These are phyloP conservation scores for Trichomonascus vanleenenianus DNA, from an alignment of 805 yeast species.

Conservation along the genomic window DNA sequence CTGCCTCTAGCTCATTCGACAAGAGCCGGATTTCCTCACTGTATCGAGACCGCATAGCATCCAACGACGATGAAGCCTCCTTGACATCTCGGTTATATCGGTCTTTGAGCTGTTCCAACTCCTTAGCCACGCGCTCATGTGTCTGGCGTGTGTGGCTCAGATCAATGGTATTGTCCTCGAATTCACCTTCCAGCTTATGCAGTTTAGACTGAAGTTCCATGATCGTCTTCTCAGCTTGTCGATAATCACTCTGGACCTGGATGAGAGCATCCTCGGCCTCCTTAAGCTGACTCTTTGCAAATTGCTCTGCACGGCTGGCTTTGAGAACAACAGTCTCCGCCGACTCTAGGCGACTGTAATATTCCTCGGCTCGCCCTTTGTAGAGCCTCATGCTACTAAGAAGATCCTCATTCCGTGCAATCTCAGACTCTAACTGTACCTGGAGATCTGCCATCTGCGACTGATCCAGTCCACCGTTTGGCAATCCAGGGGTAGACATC, in stretches of 20 bases:
- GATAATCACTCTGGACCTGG: constrained; percentile 44
- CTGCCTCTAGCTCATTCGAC: constrained; percentile 21
- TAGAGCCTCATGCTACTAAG: constrained; percentile 50
- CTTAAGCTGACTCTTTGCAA: constrained; percentile 42
- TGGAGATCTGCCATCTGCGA: constrained; percentile 35
- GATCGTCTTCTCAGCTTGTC: constrained; percentile 43
- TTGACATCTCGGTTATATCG: constrained; percentile 62
- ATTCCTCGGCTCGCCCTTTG: constrained; percentile 65
- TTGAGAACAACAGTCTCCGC: constrained; percentile 68
- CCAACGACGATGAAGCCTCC: constrained; percentile 48
- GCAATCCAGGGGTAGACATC: neutral
- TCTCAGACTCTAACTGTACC: constrained; percentile 49
- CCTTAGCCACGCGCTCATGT: constrained; percentile 47
- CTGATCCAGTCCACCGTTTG: constrained; percentile 3
- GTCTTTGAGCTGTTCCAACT: constrained; percentile 43
- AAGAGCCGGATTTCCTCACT: constrained; percentile 24
- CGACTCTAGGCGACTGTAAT: constrained; percentile 61
- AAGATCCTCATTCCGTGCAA: constrained; percentile 49
- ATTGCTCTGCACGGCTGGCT: constrained; percentile 54
- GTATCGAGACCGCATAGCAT: constrained; percentile 22
- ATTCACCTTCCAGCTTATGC: constrained; percentile 44
- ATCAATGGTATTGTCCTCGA: constrained; percentile 52
- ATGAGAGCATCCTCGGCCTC: constrained; percentile 43
- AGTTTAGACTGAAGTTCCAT: constrained; percentile 45
- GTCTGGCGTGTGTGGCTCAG: constrained; percentile 42